Conservation (phyloP, 768 basidiomycete genomes). For the Leccinum disarticulatum region DNA sequence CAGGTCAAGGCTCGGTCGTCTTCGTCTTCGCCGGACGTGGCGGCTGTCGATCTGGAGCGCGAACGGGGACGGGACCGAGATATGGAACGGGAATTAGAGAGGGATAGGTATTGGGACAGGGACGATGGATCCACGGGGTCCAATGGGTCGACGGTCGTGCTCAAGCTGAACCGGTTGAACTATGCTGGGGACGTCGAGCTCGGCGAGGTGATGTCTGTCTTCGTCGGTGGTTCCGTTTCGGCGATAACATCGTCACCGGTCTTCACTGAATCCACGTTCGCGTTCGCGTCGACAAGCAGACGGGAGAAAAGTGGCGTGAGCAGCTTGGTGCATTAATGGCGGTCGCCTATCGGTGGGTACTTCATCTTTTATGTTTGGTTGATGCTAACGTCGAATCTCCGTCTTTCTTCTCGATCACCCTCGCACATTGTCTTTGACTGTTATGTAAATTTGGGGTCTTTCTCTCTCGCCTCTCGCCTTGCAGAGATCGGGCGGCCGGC, state of each 20-base stretch:
- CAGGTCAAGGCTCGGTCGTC: background rate
- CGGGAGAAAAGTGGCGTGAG: constrained; percentile 36
- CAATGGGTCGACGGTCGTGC: constrained; percentile 1
- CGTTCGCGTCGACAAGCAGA: background rate
- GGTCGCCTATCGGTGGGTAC: constrained; percentile 65
- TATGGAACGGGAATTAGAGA: background rate
- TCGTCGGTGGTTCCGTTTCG: background rate
- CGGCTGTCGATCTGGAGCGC: background rate
- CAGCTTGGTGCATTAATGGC: constrained; percentile 62
- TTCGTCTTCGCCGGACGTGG: background rate
- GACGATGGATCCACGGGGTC: background rate
- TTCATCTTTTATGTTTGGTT: background rate
- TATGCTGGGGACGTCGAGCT: constrained; percentile 22
- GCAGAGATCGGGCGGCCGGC: constrained; percentile 14
- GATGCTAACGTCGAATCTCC: background rate
- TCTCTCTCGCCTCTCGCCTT: background rate
- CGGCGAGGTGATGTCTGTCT: constrained; percentile 29
- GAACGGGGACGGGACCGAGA: background rate
- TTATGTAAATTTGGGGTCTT: background rate
- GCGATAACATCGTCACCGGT: background rate
- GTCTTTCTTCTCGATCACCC: background rate
- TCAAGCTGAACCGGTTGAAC: constrained; percentile 30
- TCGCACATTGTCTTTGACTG: background rate
- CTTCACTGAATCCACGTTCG: background rate
- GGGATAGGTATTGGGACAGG: background rate